Evolutionary conservation across 192 early-diverging fungal genomes (phyloP), one percentile per base, ranked within the genome.

Genomic region (Helicostylum pulchrum): DNA sequence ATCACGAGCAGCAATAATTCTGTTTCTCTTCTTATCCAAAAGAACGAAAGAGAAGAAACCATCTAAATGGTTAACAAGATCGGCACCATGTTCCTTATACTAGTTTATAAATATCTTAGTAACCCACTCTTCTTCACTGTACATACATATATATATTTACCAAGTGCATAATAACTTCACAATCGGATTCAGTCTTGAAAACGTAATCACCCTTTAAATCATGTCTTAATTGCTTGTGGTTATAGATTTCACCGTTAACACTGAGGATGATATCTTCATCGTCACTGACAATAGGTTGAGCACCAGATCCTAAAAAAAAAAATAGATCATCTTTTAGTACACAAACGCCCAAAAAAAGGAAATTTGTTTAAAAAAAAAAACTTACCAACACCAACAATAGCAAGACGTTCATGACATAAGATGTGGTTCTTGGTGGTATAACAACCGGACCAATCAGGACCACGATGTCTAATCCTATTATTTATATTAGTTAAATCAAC

Each of bases 231-330:
- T 81, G 72, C 68, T 90, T 87, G 82, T 99, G 94, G 88, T 99
- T 99, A 83, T 99, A 99, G 76, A 99, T 99, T 75, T 99, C 96
- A 64, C 96, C 96, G 80, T 99, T 99, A 69, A 97, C 96, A 23
- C 86, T 79, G 58, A 99, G 84, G 60, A 99, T 82, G 44, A 99
- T 65, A 49, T 86, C 75, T 61, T 91, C 94, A 73, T 97, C 94
- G 12, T 82, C 88, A 80, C 92, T 96, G 74, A 91, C 92, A 68
- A 99, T 82, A 14, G 96, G 96, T 76, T 99, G 96, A 21, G 96
- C 96, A 51, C 96, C 96, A 62, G 85, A 87, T 62, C 93, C 96
- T 93, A 59, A 14, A 47, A 17, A 44, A 48, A 23, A 1, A 30
- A 48, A 63, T 14, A n/a, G 49, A 36, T 14, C 47, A 44, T 20